Evolutionary conservation across 345 rosid genomes (phyloP).

Genomic region (Eucalyptus guilfoylei): DNA sequence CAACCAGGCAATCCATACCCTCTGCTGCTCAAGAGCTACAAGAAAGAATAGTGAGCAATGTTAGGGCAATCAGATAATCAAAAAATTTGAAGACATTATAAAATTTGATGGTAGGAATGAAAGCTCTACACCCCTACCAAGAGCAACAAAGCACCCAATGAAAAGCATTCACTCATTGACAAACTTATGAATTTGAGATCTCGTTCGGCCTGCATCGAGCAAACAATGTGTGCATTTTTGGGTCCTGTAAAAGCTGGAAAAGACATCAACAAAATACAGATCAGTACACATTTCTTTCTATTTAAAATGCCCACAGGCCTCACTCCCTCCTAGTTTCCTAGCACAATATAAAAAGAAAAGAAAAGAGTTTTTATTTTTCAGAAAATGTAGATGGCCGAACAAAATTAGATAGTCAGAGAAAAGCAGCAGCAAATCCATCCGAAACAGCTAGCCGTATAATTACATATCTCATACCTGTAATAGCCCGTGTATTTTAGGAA

Average conservation of each 20-base stretch:
- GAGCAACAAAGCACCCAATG: constrained; percentile 33
- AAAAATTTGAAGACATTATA: not conserved
- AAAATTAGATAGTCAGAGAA: not conserved
- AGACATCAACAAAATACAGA: not conserved
- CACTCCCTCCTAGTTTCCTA: too few relatives aligned
- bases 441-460: constrained; percentile 7
- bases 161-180: constrained; percentile 61
- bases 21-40: constrained; percentile 19
- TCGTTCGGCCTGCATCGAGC: constrained; percentile 55
- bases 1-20: constrained; percentile 41
- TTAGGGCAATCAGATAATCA: not conserved
- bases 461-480: not conserved
- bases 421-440: not conserved
- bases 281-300: not conserved
- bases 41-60: not conserved
- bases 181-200: constrained; percentile 69
- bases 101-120: not conserved
- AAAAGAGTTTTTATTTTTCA: not conserved
- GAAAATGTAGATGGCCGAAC: not conserved
- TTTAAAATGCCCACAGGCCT: not conserved
- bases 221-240: constrained; percentile 18
- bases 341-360: not conserved
- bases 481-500: constrained; percentile 26
- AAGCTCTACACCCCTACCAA: constrained; percentile 21
- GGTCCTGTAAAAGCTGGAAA: constrained; percentile 30